phyloP scores from a whole-genome alignment of 176 grass and related monocot genomes.

The Eragrostis nindensis region DNA sequence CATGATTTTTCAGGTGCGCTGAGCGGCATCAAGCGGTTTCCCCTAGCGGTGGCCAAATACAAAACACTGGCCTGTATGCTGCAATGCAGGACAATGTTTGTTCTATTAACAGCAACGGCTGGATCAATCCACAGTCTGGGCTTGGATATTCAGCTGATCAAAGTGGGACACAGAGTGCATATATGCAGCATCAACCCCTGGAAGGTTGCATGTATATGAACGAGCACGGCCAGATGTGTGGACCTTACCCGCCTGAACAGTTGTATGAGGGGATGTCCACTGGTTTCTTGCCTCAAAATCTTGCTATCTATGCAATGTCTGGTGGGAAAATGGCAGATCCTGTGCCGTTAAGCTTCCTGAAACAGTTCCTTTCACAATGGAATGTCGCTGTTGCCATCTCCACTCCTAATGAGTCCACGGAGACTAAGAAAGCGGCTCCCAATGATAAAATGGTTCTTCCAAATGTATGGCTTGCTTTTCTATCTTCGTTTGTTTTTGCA shows the following conservation, averaged over 20 bases:
- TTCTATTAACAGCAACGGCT: slow-evolving; percentile 29
- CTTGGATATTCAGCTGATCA: slow-evolving; percentile 3
- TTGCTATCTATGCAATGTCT: slow-evolving; percentile 75
- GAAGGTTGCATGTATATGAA: slow-evolving; percentile 87
- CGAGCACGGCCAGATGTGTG: slow-evolving; percentile 82
- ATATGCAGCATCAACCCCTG: slow-evolving; percentile 36
- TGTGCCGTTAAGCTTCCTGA: slow-evolving; percentile 65
- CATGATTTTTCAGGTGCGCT: slow-evolving; percentile 19
- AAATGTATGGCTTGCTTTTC: slow-evolving; percentile 47
- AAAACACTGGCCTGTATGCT: slow-evolving; percentile 38
- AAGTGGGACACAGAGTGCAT: slow-evolving; percentile 6
- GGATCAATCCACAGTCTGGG: slow-evolving; percentile 25
- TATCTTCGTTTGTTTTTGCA: slow-evolving; percentile 4
- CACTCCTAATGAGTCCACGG: not conserved
- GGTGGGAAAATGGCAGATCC: slow-evolving; percentile 62
- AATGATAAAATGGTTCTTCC: slow-evolving; percentile 40
- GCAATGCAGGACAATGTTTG: slow-evolving; percentile 48
- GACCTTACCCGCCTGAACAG: slow-evolving; percentile 78
- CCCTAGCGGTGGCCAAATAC: slow-evolving; percentile 4
- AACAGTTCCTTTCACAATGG: slow-evolving; percentile 57
- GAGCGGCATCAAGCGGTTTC: slow-evolving; percentile 23
- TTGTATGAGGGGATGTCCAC: slow-evolving; percentile 70
- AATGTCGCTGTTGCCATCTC: slow-evolving; percentile 13
- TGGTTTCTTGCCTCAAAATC: slow-evolving; percentile 71
- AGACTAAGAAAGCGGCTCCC: slow-evolving; percentile 13